Evolutionary conservation across 495 filamentous ascomycete genomes (phyloP), one percentile per base, ranked within the genome.

Genomic region (Penicillium riverlandense): DNA sequence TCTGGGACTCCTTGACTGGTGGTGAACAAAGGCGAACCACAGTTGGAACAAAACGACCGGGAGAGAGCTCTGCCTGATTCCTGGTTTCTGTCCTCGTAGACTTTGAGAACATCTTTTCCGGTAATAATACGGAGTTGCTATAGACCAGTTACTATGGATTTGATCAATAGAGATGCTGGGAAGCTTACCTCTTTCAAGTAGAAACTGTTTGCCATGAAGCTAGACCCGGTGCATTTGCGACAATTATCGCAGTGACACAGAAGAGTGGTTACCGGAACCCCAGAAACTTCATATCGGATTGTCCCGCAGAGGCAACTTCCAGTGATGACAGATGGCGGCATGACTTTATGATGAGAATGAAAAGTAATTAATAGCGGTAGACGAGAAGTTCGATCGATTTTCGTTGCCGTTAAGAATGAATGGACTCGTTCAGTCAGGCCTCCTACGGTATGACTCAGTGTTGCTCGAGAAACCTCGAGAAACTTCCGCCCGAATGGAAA

Each of bases 211-310:
- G 51, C 51, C 51, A 54, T 51, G 13, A 44, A 51, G 8, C 30
- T 33, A 9, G 51, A 54, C 6, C 51, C 51, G 13, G 51, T 47
- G 30, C 32, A 11, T 41, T 49, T 50, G 38, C 44, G 45, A 16
- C 51, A 54, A 13, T 41, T 50, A 4, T 46, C 41, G 40, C 51
- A 54, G 33, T 54, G 51, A 32, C 51, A 54, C 28, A 54, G 29
- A 2, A 50, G 29, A 11, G 31, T 54, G 11, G 36, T 27, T 0
- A 44, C 29, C 6, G 48, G 39, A 12, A 22, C 29, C 2, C 51
- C 48, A 10, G 43, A 33, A 4, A 54, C 13, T 43, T 45, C 39
- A 16, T 54, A 54, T 14, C 29, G 38, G n/a, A 54, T 35, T 12
- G 32, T 44, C 28, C 44, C 43, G 32, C 51, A 54, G 40, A 54